A percentile compares a stretch with the other conserved stretches of the same genome.
Conservation (phyloP, 495 filamentous ascomycete genomes). For the Penicillium pulvis region DNA sequence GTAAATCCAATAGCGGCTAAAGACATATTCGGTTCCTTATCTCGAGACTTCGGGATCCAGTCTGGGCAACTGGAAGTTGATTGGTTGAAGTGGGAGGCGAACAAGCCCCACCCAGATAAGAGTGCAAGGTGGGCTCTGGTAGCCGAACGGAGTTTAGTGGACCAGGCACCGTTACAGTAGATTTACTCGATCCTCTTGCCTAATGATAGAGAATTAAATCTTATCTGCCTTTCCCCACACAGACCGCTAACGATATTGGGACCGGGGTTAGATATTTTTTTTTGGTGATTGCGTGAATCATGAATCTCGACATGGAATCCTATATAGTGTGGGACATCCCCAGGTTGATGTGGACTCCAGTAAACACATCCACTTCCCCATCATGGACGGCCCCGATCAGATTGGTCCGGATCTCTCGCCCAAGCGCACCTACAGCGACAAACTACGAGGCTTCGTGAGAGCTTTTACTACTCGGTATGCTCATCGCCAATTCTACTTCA, state of each 20-base stretch:
- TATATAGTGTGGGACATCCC: slow-evolving; percentile 6
- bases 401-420: slow-evolving; percentile 51
- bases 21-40: slow-evolving; percentile 10
- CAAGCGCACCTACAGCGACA: slow-evolving; percentile 42
- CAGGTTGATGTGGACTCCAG: background rate
- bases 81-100: background rate
- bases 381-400: slow-evolving; percentile 52
- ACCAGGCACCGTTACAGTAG: background rate
- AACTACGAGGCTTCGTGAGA: slow-evolving; percentile 36
- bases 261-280: background rate
- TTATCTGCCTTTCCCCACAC: background rate
- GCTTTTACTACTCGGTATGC: slow-evolving; percentile 53
- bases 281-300: background rate
- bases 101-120: slow-evolving; percentile 2
- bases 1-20: slow-evolving; percentile 3
- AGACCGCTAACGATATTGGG: background rate
- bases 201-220: slow-evolving; percentile 5
- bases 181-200: slow-evolving; percentile 12
- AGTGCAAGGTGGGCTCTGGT: background rate
- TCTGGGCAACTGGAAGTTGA: background rate
- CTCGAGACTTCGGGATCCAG: background rate
- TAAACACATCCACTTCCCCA: slow-evolving; percentile 11
- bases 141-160: background rate
- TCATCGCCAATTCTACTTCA: background rate
- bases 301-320: background rate